Conservation (phyloP, 768 basidiomycete species). For the Xerocomus potaroensis region DNA sequence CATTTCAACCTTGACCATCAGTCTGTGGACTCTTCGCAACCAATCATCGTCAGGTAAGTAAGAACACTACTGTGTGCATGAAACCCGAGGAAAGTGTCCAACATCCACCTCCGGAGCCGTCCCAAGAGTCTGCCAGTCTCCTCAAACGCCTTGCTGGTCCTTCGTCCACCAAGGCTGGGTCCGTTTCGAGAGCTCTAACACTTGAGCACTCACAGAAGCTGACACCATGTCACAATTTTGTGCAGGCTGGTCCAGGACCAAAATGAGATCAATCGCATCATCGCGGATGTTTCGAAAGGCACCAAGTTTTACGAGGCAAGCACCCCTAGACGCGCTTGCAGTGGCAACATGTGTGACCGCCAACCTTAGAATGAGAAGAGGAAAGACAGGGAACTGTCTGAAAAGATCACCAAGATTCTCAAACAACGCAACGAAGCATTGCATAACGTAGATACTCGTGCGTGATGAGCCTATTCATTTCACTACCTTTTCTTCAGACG, state of each 20-base stretch:
- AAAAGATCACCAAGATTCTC: slow-evolving; percentile 67
- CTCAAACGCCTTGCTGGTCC: slow-evolving; percentile 82
- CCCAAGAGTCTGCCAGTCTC: slow-evolving; percentile 66
- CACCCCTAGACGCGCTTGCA: neutral
- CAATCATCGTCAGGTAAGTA: no score
- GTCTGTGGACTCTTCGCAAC: no score
- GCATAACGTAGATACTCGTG: slow-evolving; percentile 54
- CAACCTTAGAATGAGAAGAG: slow-evolving; percentile 73
- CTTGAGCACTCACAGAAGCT: slow-evolving; percentile 1
- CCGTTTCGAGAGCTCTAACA: slow-evolving; percentile 22
- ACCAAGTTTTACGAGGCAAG: slow-evolving; percentile 86
- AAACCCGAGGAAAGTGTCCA: slow-evolving; percentile 10
- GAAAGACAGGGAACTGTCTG: slow-evolving; percentile 82
- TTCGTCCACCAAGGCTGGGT: slow-evolving; percentile 88
- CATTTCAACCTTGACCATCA: no score
- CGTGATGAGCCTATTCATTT: slow-evolving; percentile 19
- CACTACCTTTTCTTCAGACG: neutral
- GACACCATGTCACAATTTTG: slow-evolving; percentile 4
- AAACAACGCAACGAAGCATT: slow-evolving; percentile 57
- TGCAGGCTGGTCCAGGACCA: slow-evolving; percentile 69
- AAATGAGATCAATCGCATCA: slow-evolving; percentile 80
- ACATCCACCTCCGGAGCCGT: slow-evolving; percentile 31
- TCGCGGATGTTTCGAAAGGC: slow-evolving; percentile 87
- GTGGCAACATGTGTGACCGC: slow-evolving; percentile 1
- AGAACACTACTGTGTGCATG: slow-evolving; percentile 13